Percentiles rank a stretch among this genome's conserved stretches.
Conservation (phyloP, 2,329 filamentous ascomycete genomes). For the Pezicula neosporulosa region DNA sequence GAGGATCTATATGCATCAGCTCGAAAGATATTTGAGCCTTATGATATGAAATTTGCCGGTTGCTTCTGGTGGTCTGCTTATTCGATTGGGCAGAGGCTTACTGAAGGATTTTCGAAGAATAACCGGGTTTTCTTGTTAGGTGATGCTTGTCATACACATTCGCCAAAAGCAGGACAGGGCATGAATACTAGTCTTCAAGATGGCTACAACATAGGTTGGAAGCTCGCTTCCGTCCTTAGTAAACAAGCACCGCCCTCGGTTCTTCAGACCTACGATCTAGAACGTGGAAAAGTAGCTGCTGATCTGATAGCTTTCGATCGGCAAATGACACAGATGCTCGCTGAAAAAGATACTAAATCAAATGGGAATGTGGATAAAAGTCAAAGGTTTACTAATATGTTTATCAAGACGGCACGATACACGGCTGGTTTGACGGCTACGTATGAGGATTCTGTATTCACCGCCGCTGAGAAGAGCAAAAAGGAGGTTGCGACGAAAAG, state of each 20-base stretch:
- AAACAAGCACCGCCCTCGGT: slow-evolving; percentile 38
- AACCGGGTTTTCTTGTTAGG: slow-evolving; percentile 51
- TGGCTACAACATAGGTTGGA: slow-evolving; percentile 60
- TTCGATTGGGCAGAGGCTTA: slow-evolving; percentile 55
- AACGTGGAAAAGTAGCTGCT: slow-evolving; percentile 47
- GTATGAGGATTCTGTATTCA: slow-evolving; percentile 50
- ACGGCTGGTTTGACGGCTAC: slow-evolving; percentile 55
- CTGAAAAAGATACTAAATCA: slow-evolving; percentile 28
- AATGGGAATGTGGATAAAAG: slow-evolving; percentile 28
- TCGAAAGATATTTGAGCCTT: slow-evolving; percentile 27
- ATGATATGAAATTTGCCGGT: slow-evolving; percentile 16
- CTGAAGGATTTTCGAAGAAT: slow-evolving; percentile 52
- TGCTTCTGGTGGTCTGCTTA: slow-evolving; percentile 55
- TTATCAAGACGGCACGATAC: slow-evolving; percentile 53
- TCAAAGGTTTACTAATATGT: slow-evolving; percentile 52
- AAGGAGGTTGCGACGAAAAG: slow-evolving; percentile 35
- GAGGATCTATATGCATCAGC: slow-evolving; percentile 50
- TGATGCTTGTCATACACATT: slow-evolving; percentile 57
- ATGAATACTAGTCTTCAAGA: slow-evolving; percentile 57
- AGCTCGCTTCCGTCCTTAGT: slow-evolving; percentile 46
- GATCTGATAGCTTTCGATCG: slow-evolving; percentile 61
- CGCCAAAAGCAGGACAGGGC: slow-evolving; percentile 60
- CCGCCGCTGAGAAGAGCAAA: slow-evolving; percentile 29
- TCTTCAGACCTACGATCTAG: slow-evolving; percentile 49
- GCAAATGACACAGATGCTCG: slow-evolving; percentile 50